phyloP scores from a whole-genome alignment of 257 asterid genomes.

The Nicotiana obtusifolia region DNA sequence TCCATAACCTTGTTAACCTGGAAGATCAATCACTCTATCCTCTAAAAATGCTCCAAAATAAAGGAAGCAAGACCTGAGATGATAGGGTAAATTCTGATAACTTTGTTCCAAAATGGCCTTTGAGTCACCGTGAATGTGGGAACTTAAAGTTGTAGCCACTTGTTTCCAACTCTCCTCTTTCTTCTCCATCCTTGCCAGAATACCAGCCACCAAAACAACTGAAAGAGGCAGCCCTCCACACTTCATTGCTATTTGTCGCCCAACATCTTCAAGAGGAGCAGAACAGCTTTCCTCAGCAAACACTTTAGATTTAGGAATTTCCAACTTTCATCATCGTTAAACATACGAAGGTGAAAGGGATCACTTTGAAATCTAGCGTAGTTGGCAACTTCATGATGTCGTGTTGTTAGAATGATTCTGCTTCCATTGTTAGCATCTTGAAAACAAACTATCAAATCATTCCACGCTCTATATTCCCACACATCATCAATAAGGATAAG shows the following conservation, averaged over 20 bases:
- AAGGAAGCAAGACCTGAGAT: constrained; percentile 12
- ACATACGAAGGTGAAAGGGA: background rate
- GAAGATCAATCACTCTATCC: background rate
- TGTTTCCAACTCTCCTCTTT: background rate
- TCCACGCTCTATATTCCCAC: too few relatives aligned
- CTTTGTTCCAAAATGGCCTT: background rate
- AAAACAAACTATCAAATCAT: background rate
- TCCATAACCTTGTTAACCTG: constrained; percentile 10
- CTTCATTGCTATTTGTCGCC: background rate
- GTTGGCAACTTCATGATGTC: background rate
- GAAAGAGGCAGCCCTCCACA: constrained; percentile 16
- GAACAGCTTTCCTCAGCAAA: background rate
- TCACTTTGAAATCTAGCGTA: background rate
- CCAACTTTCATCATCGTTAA: background rate
- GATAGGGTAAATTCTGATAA: constrained; percentile 9
- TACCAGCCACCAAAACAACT: background rate
- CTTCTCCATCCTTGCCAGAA: background rate
- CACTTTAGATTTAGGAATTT: background rate
- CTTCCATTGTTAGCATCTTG: background rate
- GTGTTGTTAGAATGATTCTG: background rate
- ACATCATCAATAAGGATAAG: too few relatives aligned
- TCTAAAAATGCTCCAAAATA: constrained; percentile 14
- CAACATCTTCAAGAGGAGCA: background rate
- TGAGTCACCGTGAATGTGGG: background rate
- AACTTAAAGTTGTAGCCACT: background rate